These are phyloP conservation scores for Annulohypoxylon maeteangense DNA, from an alignment of 495 filamentous ascomycete species.

Conservation along the genomic window DNA sequence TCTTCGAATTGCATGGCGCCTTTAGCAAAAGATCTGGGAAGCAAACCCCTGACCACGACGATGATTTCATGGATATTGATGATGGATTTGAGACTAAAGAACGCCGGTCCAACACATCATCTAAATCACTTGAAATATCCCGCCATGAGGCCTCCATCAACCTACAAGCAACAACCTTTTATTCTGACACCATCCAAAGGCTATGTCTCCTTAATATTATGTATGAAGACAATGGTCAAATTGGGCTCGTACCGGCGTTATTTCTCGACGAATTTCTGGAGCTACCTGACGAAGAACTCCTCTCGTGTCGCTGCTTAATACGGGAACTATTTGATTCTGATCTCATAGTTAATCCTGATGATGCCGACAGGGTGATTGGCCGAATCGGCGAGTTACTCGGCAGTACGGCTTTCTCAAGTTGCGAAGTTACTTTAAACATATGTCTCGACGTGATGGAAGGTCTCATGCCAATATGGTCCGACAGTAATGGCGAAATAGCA, in stretches of 20 bases:
- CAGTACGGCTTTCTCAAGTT: constrained; percentile 72
- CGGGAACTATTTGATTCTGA: constrained; percentile 60
- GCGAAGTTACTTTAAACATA: constrained; percentile 77
- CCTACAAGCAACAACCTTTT: constrained; percentile 61
- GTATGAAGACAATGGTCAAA: constrained; percentile 46
- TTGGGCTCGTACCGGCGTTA: constrained; percentile 50
- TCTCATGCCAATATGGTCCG: constrained; percentile 72
- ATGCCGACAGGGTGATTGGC: constrained; percentile 58
- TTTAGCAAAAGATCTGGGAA: constrained; percentile 56
- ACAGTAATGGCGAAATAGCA: constrained; percentile 63
- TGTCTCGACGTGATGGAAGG: constrained; percentile 76
- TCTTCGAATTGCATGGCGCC: constrained; percentile 54
- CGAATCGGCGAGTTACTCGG: constrained; percentile 67
- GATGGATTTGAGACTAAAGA: constrained; percentile 69
- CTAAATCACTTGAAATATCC: constrained; percentile 51
- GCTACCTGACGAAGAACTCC: constrained; percentile 68
- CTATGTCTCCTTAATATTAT: constrained; percentile 56
- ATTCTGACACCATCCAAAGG: constrained; percentile 53
- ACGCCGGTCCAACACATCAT: constrained; percentile 55
- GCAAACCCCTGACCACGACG: constrained; percentile 43
- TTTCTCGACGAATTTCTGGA: constrained; percentile 69
- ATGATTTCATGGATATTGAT: constrained; percentile 83
- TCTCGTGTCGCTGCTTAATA: constrained; percentile 65
- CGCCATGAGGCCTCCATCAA: constrained; percentile 60
- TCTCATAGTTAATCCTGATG: constrained; percentile 52